Base-by-base conservation (phyloP, 768 basidiomycete genomes). In the Neoboletus brunneissimus region DNA sequence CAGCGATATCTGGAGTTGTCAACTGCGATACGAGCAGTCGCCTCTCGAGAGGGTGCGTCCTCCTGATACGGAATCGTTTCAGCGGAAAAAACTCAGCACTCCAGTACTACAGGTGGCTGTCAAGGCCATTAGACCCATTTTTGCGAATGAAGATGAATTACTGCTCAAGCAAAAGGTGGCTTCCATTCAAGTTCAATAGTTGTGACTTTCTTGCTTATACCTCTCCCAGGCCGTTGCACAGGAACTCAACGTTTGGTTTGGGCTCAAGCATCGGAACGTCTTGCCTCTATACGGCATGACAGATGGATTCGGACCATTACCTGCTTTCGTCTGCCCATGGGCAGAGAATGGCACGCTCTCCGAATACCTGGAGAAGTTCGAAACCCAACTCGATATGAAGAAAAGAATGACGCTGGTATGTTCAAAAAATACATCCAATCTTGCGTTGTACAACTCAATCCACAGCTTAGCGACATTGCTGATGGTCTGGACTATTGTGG, bases 271-370 rank as follows among this genome's bases (percentile, higher is more conserved):
- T 44, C 61, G 1, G 18, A 76, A 75, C 16, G 27, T 75, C 23
- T 25, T 75, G 16, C 64, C 73, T 38, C 57, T 76, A 2, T 65
- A 59, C 35, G 74, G 73, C 20, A 48, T 63, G 9, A 49, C 65
- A 3, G 13, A 7, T 6, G 66, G 58, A 41, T 76, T 72, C 37
- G 68, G 68, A 25, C 66, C 51, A 27, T 53, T 72, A 11, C 43
- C 50, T 34, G 69, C 75, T 5, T 69, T 75, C 49, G 65, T 75
- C 22, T 75, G 59, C 13, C 74, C 72, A 0, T 74, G 74, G 73
- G 61, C 66, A 23, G 65, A 64, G 0, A 59, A 74, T 10, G 74
- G 73, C 0, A 72, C 68, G 5, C 46, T 73, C 4, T 64, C 64
- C 7, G 59, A 62, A 32, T 73, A 73, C 56, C 42, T 73, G 20